Conservation (phyloP, 306 rosid genomes). For the Vigna unguiculata region DNA sequence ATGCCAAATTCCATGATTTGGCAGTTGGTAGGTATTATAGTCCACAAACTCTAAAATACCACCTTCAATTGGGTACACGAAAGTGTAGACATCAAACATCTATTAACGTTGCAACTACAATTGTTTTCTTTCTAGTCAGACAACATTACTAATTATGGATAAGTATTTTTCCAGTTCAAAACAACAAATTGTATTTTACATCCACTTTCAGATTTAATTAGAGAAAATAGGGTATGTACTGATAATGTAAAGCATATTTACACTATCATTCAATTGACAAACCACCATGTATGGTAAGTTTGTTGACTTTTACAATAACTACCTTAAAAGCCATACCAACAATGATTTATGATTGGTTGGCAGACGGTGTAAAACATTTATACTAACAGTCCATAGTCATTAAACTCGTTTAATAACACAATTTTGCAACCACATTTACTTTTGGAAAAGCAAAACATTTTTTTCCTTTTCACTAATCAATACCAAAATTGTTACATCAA, state of each 20-base stretch:
- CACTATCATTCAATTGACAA: not conserved
- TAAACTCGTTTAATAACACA: not conserved
- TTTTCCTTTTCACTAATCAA: not conserved
- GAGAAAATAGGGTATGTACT: not conserved
- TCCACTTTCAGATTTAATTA: not conserved
- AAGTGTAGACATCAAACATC: slow-evolving; percentile 14
- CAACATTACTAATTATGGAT: not conserved
- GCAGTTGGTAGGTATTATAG: not conserved
- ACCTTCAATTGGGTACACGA: not conserved
- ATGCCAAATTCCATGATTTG: not conserved
- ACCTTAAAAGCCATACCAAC: not conserved
- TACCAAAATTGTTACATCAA: not conserved
- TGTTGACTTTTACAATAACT: not conserved
- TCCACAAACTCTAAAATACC: not conserved
- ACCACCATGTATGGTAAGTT: too few species aligned
- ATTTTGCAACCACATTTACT: not conserved
- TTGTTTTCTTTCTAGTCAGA: not conserved
- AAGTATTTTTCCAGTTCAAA: not conserved
- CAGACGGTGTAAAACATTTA: not conserved
- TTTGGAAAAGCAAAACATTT: not conserved
- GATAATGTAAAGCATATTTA: too few species aligned
- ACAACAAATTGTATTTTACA: not conserved
- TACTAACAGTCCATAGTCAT: not conserved
- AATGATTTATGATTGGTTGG: not conserved
- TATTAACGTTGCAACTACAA: not conserved